Base-by-base conservation (phyloP, 768 basidiomycete genomes). In the Lyophyllum shimeji region DNA sequence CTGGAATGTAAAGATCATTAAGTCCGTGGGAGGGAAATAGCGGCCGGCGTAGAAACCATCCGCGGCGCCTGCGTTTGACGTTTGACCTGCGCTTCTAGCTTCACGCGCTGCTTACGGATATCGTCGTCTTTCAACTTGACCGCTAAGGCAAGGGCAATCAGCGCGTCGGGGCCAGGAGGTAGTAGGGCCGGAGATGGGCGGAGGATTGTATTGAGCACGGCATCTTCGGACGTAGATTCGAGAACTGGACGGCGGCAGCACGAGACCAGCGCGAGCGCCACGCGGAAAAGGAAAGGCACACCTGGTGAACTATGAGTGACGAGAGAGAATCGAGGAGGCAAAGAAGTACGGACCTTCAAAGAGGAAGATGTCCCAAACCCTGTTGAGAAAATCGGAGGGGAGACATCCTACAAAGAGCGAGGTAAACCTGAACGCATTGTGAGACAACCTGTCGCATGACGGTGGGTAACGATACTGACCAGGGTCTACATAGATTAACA, bases 301-400 rank as follows among this genome's bases (percentile, higher is more conserved):
- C 90, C 90, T 93, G 39, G 12, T 17, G 24, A 18, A 33, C 27
- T 6, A 48, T 44, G 11, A 45, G 7, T 24, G 15, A 50, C 51
- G 23, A 24, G 18, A 48, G 39, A 7, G 48, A n/a, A 18, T 7
- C 20, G 9, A 29, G 18, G 2, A 21, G 25, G 31, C n/a, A 20
- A 9, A 15, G 34, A n/a, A 21, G 12, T 13, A 56, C 74, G 24
- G 66, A 90, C 90, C 91, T 71, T 93, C 91, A 59, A 80, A 89
- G 18, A 93, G 69, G 65, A 93, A 93, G 2, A 93, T 65, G 65
- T 93, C 92, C 91, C 92, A 93, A 12, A 91, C 79, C 24, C 92
- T 78, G 55, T 86, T 82, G 15, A 91, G 70, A 62, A 85, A 82
- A 2, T 87, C 83, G 0, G 73, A 66, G 0, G 91, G 87, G 13